A percentile compares a stretch with the other conserved stretches of the same genome.
These are phyloP conservation scores for Fragaria ananassa DNA, from an alignment of 306 rosid species.

Conservation along the genomic window DNA sequence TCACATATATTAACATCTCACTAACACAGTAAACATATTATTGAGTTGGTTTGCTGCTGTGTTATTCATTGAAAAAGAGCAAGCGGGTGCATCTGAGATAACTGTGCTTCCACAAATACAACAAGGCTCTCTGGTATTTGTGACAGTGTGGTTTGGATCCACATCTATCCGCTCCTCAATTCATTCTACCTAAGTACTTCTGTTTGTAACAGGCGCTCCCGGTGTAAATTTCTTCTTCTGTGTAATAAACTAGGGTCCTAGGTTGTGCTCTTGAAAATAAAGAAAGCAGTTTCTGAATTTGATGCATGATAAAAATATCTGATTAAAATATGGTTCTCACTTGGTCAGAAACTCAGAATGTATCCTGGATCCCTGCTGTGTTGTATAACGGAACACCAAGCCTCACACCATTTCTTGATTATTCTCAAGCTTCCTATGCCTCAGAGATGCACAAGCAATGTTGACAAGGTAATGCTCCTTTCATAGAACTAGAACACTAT, in stretches of 20 bases:
- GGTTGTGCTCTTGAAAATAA: background rate
- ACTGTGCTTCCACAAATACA: slow-evolving; percentile 23
- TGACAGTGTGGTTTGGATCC: slow-evolving; percentile 23
- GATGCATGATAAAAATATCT: background rate
- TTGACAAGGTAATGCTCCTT: background rate
- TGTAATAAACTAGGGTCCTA: background rate
- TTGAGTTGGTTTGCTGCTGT: slow-evolving; percentile 26
- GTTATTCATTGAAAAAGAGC: slow-evolving; percentile 25
- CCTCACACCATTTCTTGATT: background rate
- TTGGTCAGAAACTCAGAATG: background rate
- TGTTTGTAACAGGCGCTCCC: slow-evolving; percentile 21
- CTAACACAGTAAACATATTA: slow-evolving; percentile 29
- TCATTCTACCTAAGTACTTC: background rate
- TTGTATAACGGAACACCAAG: background rate
- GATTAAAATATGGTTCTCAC: background rate
- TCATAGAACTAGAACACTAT: background rate
- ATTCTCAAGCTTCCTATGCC: background rate
- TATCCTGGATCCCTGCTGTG: background rate
- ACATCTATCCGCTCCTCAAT: slow-evolving; percentile 14
- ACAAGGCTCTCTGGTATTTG: slow-evolving; percentile 12
- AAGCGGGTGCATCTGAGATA: slow-evolving; percentile 33
- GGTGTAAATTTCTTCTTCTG: slow-evolving; percentile 3
- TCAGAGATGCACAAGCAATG: background rate
- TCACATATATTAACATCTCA: slow-evolving; percentile 22
- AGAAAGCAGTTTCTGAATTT: background rate